Evolutionary conservation across 768 basidiomycete genomes (phyloP), one percentile per base, ranked within the genome.

Genomic region (Suillus fuscotomentosus): DNA sequence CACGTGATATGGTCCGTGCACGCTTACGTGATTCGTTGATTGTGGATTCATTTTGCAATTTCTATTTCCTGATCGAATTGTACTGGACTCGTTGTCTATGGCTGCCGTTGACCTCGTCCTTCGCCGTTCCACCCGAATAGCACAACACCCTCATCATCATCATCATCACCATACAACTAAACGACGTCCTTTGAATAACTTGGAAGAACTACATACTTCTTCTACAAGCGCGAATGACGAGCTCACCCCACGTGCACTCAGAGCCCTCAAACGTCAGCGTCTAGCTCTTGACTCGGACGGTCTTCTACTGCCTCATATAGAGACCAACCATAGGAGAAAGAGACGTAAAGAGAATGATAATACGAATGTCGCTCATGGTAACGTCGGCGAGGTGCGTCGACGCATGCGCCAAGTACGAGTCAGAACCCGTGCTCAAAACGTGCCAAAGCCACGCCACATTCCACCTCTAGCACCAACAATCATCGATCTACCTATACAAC

Each of bases 231-330:
- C 20, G 56, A 27, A 7, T 64, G 71, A 73, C 69, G 73, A 76
- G 42, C 75, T 75, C 64, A 75, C 75, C 0, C 75, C 75, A 45
- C 74, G 75, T 61, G 75, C 75, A 2, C 75, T 75, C 50, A 76
- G 75, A 50, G 75, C 75, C 0, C 74, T 75, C 70, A 75, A 75
- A 36, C 75, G 75, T 5, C 74, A 70, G 36, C 74, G 75, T 1
- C 74, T 74, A 67, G 24, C 75, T 1, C 68, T 72, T 68, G 75
- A 75, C 72, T 65, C 61, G 34, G 73, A 75, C 51, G 66, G 67
- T n/a, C 62, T 75, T 54, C 69, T 70, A n/a, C 48, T 75, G 10
- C 50, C 68, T 11, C 57, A 39, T 4, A 60, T 61, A 22, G 60
- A 34, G 42, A 15, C 36, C 3, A 34, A 17, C 5, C 41, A 51